These are phyloP conservation scores for Arthrobotrys conoides DNA, from an alignment of 2,329 filamentous ascomycete genomes.

Conservation along the genomic window DNA sequence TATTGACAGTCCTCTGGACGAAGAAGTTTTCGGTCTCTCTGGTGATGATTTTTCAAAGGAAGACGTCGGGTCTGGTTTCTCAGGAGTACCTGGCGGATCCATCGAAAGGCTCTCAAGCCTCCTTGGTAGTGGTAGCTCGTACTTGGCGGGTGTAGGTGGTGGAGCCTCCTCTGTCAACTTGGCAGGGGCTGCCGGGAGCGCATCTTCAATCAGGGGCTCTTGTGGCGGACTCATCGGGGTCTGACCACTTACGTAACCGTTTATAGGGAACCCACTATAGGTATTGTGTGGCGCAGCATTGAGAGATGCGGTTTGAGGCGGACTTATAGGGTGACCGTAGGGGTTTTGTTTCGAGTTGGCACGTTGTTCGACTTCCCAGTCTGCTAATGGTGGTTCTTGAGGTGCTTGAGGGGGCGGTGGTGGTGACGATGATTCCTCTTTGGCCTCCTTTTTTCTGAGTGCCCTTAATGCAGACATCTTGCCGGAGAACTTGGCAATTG, in stretches of 20 bases:
- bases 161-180: slow-evolving; percentile 33
- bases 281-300: slow-evolving; percentile 19
- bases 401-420: slow-evolving; percentile 5
- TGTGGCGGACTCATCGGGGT: slow-evolving; percentile 45
- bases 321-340: slow-evolving; percentile 33
- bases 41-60: slow-evolving; percentile 14
- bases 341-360: slow-evolving; percentile 23
- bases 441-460: slow-evolving; percentile 43
- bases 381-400: slow-evolving; percentile 53
- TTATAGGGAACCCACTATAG: slow-evolving; percentile 30
- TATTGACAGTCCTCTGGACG: slow-evolving; percentile 48
- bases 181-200: slow-evolving; percentile 23
- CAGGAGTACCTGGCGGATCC: slow-evolving; percentile 27
- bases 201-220: slow-evolving; percentile 39
- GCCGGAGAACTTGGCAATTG: slow-evolving; percentile 56
- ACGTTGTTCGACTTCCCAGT: slow-evolving; percentile 56
- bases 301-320: slow-evolving; percentile 33
- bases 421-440: slow-evolving; percentile 31
- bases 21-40: slow-evolving; percentile 35
- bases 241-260: slow-evolving; percentile 30
- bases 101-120: slow-evolving; percentile 41
- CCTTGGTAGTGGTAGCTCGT: slow-evolving; percentile 26
- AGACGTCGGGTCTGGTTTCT: slow-evolving; percentile 5
- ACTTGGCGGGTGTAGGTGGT: slow-evolving; percentile 43
- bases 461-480: slow-evolving; percentile 49